phyloP scores from a whole-genome alignment of 768 basidiomycete genomes.

The Termitomyces sp. region DNA sequence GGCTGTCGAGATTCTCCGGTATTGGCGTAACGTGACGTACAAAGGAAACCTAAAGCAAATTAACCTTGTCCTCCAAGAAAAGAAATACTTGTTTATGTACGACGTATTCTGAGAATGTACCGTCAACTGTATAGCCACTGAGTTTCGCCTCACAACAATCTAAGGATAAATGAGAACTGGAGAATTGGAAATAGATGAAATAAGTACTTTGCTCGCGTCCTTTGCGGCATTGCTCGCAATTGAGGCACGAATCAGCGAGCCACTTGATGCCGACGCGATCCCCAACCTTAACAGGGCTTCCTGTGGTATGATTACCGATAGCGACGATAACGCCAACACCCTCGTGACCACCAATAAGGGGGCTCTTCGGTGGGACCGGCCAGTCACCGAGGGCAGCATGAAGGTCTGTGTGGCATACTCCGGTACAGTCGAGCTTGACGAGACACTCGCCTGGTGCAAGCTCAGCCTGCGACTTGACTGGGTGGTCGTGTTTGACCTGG shows the following conservation, averaged over 20 bases:
- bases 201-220: conserved; percentile 70
- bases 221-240: conserved; percentile 72
- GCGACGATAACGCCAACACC: conserved; percentile 81
- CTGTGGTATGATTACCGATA: conserved; percentile 57
- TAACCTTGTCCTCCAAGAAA: not conserved
- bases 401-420: conserved; percentile 85
- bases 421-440: conserved; percentile 69
- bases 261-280: conserved; percentile 84
- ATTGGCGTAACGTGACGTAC: conserved; percentile 75
- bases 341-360: conserved; percentile 80
- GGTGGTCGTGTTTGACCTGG: conserved; percentile 37
- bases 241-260: conserved; percentile 64
- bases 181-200: not conserved
- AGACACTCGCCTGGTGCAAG: conserved; percentile 70
- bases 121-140: conserved; percentile 72
- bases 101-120: conserved; percentile 70
- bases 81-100: conserved; percentile 24
- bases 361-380: conserved; percentile 62
- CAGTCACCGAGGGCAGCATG: conserved; percentile 76
- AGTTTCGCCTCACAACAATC: conserved; percentile 55
- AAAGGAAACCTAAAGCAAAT: conserved; percentile 48
- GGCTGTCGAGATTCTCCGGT: conserved; percentile 60
- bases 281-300: conserved; percentile 64
- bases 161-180: conserved; percentile 14
- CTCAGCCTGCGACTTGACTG: conserved; percentile 48